Percentiles rank a stretch among this genome's conserved stretches.
These are phyloP conservation scores for Tubosaeta sp. DNA, from an alignment of 768 basidiomycete genomes.

Conservation along the genomic window DNA sequence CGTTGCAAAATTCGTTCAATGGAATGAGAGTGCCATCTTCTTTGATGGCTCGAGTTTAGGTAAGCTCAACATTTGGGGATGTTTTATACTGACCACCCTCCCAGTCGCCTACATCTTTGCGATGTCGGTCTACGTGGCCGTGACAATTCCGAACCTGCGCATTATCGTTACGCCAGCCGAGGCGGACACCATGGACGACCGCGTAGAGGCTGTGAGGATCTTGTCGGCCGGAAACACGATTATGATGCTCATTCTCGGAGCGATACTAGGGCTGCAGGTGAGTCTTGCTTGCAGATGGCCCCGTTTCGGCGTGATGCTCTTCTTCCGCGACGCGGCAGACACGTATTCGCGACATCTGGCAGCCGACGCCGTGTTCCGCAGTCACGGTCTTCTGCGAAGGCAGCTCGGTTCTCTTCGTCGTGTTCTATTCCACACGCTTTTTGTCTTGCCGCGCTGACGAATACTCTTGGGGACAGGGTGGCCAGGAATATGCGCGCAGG, in stretches of 20 bases:
- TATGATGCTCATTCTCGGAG: slow-evolving; percentile 62
- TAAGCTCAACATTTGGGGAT: slow-evolving; percentile 25
- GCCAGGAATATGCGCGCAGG: slow-evolving; percentile 79
- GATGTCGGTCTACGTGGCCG: slow-evolving; percentile 76
- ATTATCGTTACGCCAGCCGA: slow-evolving; percentile 63
- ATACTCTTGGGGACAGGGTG: slow-evolving; percentile 48
- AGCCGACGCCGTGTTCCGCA: slow-evolving; percentile 9
- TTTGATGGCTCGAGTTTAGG: slow-evolving; percentile 90
- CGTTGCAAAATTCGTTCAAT: slow-evolving; percentile 74
- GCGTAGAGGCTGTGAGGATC: slow-evolving; percentile 73
- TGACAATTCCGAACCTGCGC: slow-evolving; percentile 73
- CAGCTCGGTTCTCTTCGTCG: background rate
- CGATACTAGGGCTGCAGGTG: slow-evolving; percentile 71
- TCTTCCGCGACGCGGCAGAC: background rate
- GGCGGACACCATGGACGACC: slow-evolving; percentile 59
- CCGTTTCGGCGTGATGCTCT: background rate
- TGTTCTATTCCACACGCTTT: slow-evolving; percentile 12
- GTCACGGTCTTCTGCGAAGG: background rate
- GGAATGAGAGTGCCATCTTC: slow-evolving; percentile 92
- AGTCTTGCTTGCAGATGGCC: slow-evolving; percentile 21
- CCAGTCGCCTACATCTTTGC: slow-evolving; percentile 72
- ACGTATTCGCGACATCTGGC: background rate
- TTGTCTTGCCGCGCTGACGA: slow-evolving; percentile 6
- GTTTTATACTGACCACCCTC: slow-evolving; percentile 10
- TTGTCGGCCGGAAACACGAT: slow-evolving; percentile 87